A percentile compares a stretch with the other conserved stretches of the same genome.
Evolutionary conservation across 129 eudicot genomes (phyloP).

Genomic region (Tagetes erecta): DNA sequence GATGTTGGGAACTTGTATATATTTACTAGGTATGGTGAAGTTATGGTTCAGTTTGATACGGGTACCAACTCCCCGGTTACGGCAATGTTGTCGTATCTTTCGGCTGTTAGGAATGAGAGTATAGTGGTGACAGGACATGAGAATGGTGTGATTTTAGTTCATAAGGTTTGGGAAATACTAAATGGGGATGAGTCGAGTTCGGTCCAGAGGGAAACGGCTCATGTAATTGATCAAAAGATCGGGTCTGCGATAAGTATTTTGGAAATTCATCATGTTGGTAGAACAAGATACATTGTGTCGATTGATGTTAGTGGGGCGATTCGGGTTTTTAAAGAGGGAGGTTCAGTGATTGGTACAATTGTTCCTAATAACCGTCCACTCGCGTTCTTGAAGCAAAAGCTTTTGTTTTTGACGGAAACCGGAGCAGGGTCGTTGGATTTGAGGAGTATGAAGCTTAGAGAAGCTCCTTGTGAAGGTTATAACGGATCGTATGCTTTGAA

Average conservation of each 20-base stretch:
- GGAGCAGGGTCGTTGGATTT: conserved; percentile 98
- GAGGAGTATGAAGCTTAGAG: conserved; percentile 85
- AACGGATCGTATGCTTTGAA: conserved; percentile 58
- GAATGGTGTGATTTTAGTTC: conserved; percentile 71
- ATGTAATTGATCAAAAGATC: conserved; percentile 35
- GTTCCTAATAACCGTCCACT: conserved; percentile 66
- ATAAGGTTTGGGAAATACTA: conserved; percentile 68
- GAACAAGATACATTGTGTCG: conserved; percentile 71
- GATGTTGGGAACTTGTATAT: conserved; percentile 63
- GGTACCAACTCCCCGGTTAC: conserved; percentile 49
- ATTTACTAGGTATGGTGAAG: conserved; percentile 66
- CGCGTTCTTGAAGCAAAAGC: conserved; percentile 83
- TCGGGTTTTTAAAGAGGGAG: conserved; percentile 73
- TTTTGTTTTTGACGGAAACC: conserved; percentile 75
- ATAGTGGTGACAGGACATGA: conserved; percentile 81
- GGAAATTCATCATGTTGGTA: conserved; percentile 88
- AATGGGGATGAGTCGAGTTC: conserved; percentile 56
- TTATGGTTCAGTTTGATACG: conserved; percentile 57
- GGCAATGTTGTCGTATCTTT: conserved; percentile 61
- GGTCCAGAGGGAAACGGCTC: conserved; percentile 50
- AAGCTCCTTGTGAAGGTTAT: conserved; percentile 83
- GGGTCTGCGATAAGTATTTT: conserved; percentile 48
- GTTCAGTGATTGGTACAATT: conserved; percentile 62
- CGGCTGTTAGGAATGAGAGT: conserved; percentile 69
- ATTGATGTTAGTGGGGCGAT: conserved; percentile 61